Base-by-base conservation (phyloP, 805 yeast species). In the Hanseniaspora pseudoguilliermondii region DNA sequence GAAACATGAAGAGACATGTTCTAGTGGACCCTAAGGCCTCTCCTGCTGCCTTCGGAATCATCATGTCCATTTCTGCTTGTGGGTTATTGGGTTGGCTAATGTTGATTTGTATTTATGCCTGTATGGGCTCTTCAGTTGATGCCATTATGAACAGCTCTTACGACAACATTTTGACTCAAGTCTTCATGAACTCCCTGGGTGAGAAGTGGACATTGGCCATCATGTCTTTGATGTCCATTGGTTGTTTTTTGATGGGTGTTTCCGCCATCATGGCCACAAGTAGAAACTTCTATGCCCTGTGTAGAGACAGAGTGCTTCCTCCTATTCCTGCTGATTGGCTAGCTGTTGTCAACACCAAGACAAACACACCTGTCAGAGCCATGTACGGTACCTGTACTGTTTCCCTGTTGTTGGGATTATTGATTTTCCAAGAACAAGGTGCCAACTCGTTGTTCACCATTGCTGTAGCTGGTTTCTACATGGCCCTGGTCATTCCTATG, bases 231-330 rank as follows among this genome's bases (percentile, higher is more conserved):
- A 78, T 81, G 64, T 76, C 82, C 5, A 65, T 73, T 57, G 80
- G 84, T 35, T 86, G 81, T 66, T 80, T 77, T 69, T 69, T 81
- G 57, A 82, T 82, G 86, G 84, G 84, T 18, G 73, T 79, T 25
- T 79, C 84, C 3, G 74, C 78, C 55, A 69, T 81, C 49, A 75
- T 81, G 49, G 86, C 87, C 11, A 75, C 78, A 7, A 81, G 86
- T 5, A 76, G 89, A 66, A 88, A 83, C 66, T 74, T 81, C 50
- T 83, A 84, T 81, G 87, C 88, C 1, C 81, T 83, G 66, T 81
- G 86, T 42, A 77, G 91, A 70, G 91, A 84, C 65, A 81, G 82
- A 62, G 89, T 88, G 16, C 73, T 84, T 57, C 90, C 90, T 9
- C 53, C 53, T 38, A 86, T 86, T 21, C 71, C 81, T 59, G 74